phyloP scores from a whole-genome alignment of 73 alveolate genomes.

The Paramecium sexaurelia region DNA sequence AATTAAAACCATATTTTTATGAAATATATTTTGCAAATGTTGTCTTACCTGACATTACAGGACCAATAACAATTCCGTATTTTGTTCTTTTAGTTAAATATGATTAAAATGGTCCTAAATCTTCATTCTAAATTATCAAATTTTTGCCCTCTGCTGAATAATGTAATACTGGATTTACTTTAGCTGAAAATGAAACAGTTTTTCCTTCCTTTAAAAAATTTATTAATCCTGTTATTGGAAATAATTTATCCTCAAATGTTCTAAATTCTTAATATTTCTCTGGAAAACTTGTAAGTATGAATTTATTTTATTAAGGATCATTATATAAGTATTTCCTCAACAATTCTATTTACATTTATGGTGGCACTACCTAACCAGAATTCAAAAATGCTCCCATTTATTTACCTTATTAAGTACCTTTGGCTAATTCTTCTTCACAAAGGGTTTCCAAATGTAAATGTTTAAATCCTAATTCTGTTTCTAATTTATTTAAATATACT shows the following conservation, averaged over 20 bases:
- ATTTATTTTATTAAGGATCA: constrained; percentile 36
- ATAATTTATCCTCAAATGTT: constrained; percentile 11
- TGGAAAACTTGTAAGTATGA: constrained; percentile 17
- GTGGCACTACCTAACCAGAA: constrained; percentile 54
- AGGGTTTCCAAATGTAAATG: constrained; percentile 11
- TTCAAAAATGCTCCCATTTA: constrained; percentile 40
- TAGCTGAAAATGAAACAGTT: background rate
- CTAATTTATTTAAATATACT: background rate
- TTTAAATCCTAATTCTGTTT: constrained; percentile 5
- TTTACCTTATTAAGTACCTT: constrained; percentile 27
- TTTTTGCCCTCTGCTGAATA: constrained; percentile 4
- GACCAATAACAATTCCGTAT: constrained; percentile 59
- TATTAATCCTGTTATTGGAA: constrained; percentile 28
- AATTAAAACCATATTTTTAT: constrained; percentile 56
- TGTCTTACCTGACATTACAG: constrained; percentile 60
- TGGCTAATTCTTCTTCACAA: constrained; percentile 14
- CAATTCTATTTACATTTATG: constrained; percentile 47
- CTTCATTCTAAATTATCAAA: constrained; percentile 20
- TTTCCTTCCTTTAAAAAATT: constrained; percentile 25
- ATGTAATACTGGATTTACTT: constrained; percentile 25
- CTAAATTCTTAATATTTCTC: constrained; percentile 11
- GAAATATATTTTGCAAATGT: constrained; percentile 63
- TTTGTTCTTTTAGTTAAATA: constrained; percentile 37
- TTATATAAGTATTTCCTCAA: constrained; percentile 6
- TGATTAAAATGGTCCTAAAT: constrained; percentile 28